Conservation (phyloP, 306 rosid genomes). For the Acacia confusa region DNA sequence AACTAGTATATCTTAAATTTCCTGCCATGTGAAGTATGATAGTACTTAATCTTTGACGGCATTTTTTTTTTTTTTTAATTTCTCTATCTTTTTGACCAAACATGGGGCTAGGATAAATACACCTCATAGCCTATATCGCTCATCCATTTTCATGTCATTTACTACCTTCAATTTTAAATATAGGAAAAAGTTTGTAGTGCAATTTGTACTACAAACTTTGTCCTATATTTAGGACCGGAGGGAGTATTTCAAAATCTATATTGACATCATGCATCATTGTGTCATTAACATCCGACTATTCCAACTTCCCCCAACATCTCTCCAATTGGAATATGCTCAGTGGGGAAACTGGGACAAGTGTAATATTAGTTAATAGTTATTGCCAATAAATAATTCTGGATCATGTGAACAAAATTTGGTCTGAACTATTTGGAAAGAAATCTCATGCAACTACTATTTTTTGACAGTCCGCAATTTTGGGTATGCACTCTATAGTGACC, state of each 20-base stretch:
- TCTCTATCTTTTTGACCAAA: background rate
- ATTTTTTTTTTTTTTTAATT: background rate
- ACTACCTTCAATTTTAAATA: no score
- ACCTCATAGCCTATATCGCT: background rate
- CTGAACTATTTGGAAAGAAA: background rate
- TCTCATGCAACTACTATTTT: background rate
- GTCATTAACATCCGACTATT: background rate
- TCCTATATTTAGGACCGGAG: no score
- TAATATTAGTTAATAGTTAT: no score
- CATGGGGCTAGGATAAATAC: background rate
- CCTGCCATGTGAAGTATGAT: background rate
- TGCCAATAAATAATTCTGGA: constrained; percentile 2
- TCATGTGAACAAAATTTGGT: constrained; percentile 29
- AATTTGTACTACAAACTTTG: no score
- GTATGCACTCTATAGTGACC: constrained; percentile 59
- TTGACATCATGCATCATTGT: background rate
- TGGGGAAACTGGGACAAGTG: background rate
- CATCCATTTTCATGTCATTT: constrained; percentile 1
- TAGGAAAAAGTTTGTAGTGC: no score
- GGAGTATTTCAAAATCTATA: background rate
- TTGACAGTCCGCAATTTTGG: constrained; percentile 56
- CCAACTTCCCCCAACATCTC: background rate
- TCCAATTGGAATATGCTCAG: background rate
- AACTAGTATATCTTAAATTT: background rate
- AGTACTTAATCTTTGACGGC: background rate